Evolutionary conservation across 2,329 filamentous ascomycete species (phyloP).

Genomic region (Xylaria sp.): DNA sequence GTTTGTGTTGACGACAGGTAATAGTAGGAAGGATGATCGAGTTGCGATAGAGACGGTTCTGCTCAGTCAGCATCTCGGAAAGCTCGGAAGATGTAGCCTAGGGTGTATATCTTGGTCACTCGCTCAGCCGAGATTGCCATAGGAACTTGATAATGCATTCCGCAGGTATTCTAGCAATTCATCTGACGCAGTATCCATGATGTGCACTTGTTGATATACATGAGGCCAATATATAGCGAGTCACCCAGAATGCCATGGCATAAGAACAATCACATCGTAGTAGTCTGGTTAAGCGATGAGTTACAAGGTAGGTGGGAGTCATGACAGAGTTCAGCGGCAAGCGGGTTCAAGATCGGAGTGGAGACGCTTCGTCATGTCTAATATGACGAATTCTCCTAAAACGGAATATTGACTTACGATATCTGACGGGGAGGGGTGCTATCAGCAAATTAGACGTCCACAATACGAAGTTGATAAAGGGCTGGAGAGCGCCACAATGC

Average conservation of each 20-base stretch:
- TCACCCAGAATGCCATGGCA: neutral
- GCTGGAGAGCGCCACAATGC: no score
- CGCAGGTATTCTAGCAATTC: neutral
- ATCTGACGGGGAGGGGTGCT: no score
- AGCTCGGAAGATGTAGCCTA: neutral
- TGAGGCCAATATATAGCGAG: neutral
- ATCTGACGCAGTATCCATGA: neutral
- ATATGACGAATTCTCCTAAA: constrained; percentile 7
- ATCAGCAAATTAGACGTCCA: constrained; percentile 11
- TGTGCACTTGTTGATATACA: neutral
- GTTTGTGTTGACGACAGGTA: constrained; percentile 2
- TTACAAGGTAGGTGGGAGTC: no score
- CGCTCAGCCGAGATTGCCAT: neutral
- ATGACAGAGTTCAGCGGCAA: neutral
- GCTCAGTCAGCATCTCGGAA: neutral
- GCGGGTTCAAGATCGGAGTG: neutral
- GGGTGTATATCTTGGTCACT: neutral
- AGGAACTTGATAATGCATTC: neutral
- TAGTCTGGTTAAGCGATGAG: no score
- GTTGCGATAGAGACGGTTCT: neutral
- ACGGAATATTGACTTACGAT: no score
- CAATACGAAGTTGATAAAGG: constrained; percentile 5
- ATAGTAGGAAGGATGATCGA: constrained; percentile 4
- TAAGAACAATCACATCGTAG: no score
- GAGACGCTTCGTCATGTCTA: constrained; percentile 16